phyloP scores from a whole-genome alignment of 2,329 filamentous ascomycete species.

The Colletotrichum eleusines region DNA sequence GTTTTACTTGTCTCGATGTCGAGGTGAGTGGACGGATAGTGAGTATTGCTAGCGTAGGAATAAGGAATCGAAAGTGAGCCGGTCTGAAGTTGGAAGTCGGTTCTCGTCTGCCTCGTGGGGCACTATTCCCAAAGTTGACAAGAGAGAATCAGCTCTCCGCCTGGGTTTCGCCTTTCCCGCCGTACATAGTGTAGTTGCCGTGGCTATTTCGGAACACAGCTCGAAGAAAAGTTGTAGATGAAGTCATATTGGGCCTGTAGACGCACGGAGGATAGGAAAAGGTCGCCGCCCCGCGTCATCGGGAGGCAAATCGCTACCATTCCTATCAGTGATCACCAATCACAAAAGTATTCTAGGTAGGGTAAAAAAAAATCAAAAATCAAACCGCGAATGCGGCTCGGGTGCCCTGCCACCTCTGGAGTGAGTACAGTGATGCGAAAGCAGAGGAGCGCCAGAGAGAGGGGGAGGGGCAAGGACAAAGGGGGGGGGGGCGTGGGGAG shows the following conservation, averaged over 20 bases:
- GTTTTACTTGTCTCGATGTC: neutral
- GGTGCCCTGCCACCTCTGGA: slow-evolving; percentile 2
- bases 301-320: neutral
- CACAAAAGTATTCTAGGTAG: neutral
- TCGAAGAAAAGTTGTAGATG: neutral
- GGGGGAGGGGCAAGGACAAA: neutral
- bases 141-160: neutral
- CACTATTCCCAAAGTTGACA: slow-evolving; percentile 8
- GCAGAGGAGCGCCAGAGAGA: neutral
- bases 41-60: neutral
- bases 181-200: neutral
- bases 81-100: slow-evolving; percentile 9
- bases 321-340: neutral
- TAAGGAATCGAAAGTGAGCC: neutral
- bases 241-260: neutral
- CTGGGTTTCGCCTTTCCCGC: neutral
- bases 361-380: neutral
- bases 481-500: neutral
- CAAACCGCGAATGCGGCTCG: slow-evolving; percentile 1
- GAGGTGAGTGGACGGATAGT: neutral
- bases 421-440: neutral
- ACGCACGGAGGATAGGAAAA: neutral
- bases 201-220: neutral
- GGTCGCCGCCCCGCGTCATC: neutral
- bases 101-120: neutral